A percentile compares a stretch with the other conserved stretches of the same genome.
Conservation (phyloP, 768 basidiomycete genomes). For the Leccinum longicurvipes region DNA sequence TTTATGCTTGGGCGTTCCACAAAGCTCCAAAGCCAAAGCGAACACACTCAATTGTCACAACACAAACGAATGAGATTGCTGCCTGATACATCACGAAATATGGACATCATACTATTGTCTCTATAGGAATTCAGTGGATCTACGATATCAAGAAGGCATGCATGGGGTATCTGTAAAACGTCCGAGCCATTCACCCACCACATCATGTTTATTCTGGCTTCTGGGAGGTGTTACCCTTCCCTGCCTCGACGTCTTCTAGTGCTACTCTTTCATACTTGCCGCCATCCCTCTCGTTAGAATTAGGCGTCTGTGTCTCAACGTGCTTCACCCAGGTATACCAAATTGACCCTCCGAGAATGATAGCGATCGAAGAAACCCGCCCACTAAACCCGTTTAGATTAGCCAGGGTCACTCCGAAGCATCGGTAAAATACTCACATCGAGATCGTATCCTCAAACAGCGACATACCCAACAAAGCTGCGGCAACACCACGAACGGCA, state of each 20-base stretch:
- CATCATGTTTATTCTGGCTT: conserved; percentile 29
- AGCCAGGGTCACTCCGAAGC: not conserved
- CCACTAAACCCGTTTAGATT: conserved; percentile 46
- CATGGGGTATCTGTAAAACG: conserved; percentile 15
- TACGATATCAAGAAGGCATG: conserved; percentile 9
- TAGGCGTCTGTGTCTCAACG: conserved; percentile 50
- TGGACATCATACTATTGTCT: conserved; percentile 2
- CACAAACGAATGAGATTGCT: not conserved
- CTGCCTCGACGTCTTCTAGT: conserved; percentile 62
- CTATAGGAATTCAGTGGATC: conserved; percentile 10
- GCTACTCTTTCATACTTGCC: conserved; percentile 57
- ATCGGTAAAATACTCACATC: conserved; percentile 44
- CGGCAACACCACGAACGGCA: conserved; percentile 90
- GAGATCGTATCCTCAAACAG: conserved; percentile 81
- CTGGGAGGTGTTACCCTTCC: conserved; percentile 25
- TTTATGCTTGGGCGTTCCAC: conserved; percentile 5
- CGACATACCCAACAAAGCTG: conserved; percentile 79
- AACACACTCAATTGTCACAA: not conserved
- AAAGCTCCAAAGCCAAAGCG: not conserved
- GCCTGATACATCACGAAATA: conserved; percentile 3
- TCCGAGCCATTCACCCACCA: conserved; percentile 1
- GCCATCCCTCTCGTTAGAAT: conserved; percentile 27
- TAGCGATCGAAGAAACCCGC: conserved; percentile 74
- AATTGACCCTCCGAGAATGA: conserved; percentile 78
- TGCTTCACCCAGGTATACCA: conserved; percentile 91